Conservation (phyloP, 2,329 filamentous ascomycete genomes). For the Microthyrium microscopicum region DNA sequence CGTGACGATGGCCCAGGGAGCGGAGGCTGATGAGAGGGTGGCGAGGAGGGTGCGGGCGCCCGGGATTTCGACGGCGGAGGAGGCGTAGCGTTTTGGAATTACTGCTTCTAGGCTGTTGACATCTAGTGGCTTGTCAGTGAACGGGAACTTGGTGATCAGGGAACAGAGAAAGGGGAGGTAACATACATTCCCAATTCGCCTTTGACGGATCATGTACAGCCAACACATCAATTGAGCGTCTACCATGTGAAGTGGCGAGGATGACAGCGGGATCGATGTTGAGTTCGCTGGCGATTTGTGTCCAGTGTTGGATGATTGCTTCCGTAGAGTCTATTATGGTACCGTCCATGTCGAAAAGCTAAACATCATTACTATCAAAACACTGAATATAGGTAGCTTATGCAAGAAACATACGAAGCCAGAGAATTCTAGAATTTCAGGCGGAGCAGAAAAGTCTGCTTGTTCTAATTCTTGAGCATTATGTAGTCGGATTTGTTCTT, state of each 20-base stretch:
- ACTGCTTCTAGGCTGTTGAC: slow-evolving; percentile 61
- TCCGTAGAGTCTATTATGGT: slow-evolving; percentile 70
- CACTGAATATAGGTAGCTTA: slow-evolving; percentile 1
- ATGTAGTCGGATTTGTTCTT: no score
- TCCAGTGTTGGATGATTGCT: slow-evolving; percentile 66
- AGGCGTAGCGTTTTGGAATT: slow-evolving; percentile 60
- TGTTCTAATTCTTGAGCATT: no score
- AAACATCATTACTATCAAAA: background rate
- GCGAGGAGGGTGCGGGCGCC: slow-evolving; percentile 59
- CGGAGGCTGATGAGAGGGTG: slow-evolving; percentile 41
- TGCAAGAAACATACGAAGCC: slow-evolving; percentile 21
- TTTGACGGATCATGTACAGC: slow-evolving; percentile 64
- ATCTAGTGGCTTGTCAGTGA: slow-evolving; percentile 35
- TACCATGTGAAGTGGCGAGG: slow-evolving; percentile 77
- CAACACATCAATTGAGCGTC: slow-evolving; percentile 75
- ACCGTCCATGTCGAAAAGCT: slow-evolving; percentile 62
- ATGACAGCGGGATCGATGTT: slow-evolving; percentile 74
- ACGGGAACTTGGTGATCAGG: background rate
- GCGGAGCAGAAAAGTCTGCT: slow-evolving; percentile 27
- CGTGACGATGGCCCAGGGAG: slow-evolving; percentile 69
- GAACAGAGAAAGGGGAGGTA: slow-evolving; percentile 2
- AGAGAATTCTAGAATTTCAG: slow-evolving; percentile 23
- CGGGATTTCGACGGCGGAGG: slow-evolving; percentile 70
- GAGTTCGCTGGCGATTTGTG: slow-evolving; percentile 61
- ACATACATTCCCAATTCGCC: slow-evolving; percentile 83